Conservation (phyloP, 768 basidiomycete species). For the Steccherinum ochraceum region DNA sequence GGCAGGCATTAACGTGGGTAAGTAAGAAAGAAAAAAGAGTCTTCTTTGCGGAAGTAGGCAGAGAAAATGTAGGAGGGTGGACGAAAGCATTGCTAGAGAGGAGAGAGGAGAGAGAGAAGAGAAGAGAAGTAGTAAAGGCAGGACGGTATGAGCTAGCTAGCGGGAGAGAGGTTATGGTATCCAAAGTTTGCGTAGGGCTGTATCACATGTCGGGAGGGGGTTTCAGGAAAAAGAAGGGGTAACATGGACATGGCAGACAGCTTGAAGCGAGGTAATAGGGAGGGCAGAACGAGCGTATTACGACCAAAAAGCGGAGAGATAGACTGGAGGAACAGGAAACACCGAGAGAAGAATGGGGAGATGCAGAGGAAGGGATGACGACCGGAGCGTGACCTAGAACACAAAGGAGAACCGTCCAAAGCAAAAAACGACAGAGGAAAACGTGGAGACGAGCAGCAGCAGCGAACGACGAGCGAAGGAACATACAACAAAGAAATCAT, state of each 20-base stretch:
- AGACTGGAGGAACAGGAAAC: not conserved
- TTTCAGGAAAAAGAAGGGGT: too few relatives aligned
- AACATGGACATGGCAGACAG: not conserved
- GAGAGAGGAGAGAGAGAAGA: too few relatives aligned
- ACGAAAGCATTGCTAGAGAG: not conserved
- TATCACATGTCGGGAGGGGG: too few relatives aligned
- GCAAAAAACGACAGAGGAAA: conserved; percentile 20
- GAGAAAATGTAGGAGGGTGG: not conserved
- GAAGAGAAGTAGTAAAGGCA: too few relatives aligned
- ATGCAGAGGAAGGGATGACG: conserved; percentile 1
- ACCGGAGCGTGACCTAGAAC: not conserved
- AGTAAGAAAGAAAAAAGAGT: too few relatives aligned
- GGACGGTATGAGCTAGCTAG: too few relatives aligned
- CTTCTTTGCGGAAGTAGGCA: not conserved
- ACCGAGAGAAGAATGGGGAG: conserved; percentile 4
- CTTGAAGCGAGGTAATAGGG: not conserved
- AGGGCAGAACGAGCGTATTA: not conserved
- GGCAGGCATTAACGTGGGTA: not conserved
- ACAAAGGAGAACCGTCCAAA: conserved; percentile 7
- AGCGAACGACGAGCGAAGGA: conserved; percentile 3
- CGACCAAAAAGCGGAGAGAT: not conserved
- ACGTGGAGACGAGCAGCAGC: conserved; percentile 11
- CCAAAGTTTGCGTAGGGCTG: not conserved
- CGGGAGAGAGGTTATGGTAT: not conserved
- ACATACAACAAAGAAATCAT: conserved; percentile 20